Conservation (phyloP, 1,284 basidiomycete species). For the Cystobasidium sp. region DNA sequence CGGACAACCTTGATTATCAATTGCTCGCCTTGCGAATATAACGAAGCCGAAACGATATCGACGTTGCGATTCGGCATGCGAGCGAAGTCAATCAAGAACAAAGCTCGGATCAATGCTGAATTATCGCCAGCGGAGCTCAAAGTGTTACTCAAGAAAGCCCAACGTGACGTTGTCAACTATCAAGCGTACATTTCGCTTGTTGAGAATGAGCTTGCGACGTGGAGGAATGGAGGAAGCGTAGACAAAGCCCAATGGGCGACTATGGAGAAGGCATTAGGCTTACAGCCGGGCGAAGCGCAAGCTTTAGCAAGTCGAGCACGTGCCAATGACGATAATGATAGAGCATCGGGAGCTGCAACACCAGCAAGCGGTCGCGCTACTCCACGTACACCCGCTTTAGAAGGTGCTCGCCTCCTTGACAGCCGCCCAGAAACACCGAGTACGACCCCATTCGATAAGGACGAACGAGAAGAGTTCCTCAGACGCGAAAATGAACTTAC, state of each 20-base stretch:
- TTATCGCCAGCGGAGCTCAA: conserved; percentile 96
- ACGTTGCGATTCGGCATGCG: conserved; percentile 95
- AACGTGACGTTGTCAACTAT: conserved; percentile 79
- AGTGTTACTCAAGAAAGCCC: conserved; percentile 84
- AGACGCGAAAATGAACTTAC: conserved; percentile 95
- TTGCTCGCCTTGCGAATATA: conserved; percentile 95
- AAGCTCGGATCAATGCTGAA: conserved; percentile 96
- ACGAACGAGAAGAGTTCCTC: conserved; percentile 96
- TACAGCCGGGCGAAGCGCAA: conserved; percentile 49
- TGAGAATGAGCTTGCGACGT: conserved; percentile 87
- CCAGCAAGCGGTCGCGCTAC: conserved; percentile 68
- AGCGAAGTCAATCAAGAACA: conserved; percentile 99
- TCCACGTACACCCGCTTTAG: conserved; percentile 76
- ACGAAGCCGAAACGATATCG: conserved; percentile 94
- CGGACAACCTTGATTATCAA: conserved; percentile 99
- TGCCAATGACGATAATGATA: conserved; percentile 57
- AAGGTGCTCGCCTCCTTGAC: conserved; percentile 69
- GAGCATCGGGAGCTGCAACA: conserved; percentile 64
- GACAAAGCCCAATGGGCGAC: conserved; percentile 83
- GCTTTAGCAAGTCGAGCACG: conserved; percentile 48
- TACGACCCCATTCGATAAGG: conserved; percentile 68
- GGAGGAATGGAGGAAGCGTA: conserved; percentile 86
- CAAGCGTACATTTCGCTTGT: conserved; percentile 86
- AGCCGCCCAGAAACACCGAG: conserved; percentile 55
- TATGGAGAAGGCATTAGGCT: conserved; percentile 64